Evolutionary conservation across 2,329 filamentous ascomycete species (phyloP), one percentile per base, ranked within the genome.

Genomic region (Madurella mycetomatis): DNA sequence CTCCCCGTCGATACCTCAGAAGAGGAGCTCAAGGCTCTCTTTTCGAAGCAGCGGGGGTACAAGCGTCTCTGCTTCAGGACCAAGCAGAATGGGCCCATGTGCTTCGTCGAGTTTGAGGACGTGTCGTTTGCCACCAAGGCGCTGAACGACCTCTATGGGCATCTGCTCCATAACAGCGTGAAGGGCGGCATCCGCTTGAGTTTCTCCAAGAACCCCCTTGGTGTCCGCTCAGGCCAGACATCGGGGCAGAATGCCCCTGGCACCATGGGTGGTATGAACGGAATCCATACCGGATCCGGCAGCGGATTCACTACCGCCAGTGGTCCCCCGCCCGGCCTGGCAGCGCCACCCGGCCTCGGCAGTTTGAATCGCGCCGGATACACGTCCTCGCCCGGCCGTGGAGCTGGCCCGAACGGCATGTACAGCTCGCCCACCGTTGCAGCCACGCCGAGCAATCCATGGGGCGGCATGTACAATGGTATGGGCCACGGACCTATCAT

Each of bases 31-130:
- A 97, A 97, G 72, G 84, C 87, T 18, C 81, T 96, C 66, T 99
- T 99, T 67, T 91, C 87, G 25, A 92, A 92, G 72, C 90, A 95
- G 69, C 86, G 92, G 46, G 94, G 94, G 3, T 99, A 96, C 76
- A 97, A 95, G 73, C 83, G 94, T 30, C 83, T 99, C 8, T 96
- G 91, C 67, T 96, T 96, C 77, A 83, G 92, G 34, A 95, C 91
- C 51, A 97, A 97, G 75, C 84, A 89, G 61, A 96, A 96, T 64
- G 92, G 92, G 0, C 92, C 92, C 1, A 97, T 97, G 92, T 97
- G 94, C 69, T 97, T 97, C 70, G 94, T 99, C 39, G 94, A 99
- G 70, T 99, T 97, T 64, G 92, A 97, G 66, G 92, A 96, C 65
- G 81, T 95, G 11, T 88, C 89, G 1, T 92, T 90, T 66, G 92